Conservation (phyloP, 1,284 basidiomycete genomes). For the Caloboletus firmus region DNA sequence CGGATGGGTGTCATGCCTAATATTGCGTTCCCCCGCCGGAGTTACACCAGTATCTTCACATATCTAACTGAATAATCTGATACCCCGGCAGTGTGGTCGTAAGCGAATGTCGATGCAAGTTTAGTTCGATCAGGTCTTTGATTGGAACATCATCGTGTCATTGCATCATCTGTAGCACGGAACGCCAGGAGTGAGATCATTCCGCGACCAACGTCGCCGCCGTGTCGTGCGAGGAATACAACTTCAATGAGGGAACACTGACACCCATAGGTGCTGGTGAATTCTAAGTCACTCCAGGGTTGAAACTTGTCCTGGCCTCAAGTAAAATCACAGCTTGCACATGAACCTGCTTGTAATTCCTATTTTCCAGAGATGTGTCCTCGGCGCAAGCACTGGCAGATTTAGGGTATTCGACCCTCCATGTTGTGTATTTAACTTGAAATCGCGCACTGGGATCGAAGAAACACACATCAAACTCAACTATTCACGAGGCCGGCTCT, state of each 20-base stretch:
- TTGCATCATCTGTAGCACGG: neutral
- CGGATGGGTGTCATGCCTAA: conserved; percentile 23
- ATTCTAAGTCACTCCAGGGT: no score
- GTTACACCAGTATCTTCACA: conserved; percentile 15
- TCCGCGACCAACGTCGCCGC: no score
- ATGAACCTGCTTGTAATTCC: neutral
- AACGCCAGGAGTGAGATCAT: no score
- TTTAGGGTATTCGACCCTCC: neutral
- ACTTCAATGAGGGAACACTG: no score
- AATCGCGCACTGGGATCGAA: no score
- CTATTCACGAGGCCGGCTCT: no score
- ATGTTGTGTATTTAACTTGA: neutral
- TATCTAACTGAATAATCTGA: conserved; percentile 18
- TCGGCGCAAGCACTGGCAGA: neutral
- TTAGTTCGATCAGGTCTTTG: no score
- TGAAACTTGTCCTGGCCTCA: neutral
- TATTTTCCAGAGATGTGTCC: neutral
- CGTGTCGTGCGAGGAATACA: no score
- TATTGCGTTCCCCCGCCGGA: neutral
- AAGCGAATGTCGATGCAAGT: neutral
- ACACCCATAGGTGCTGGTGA: no score
- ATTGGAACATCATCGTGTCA: no score
- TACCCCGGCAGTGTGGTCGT: neutral
- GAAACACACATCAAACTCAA: no score
- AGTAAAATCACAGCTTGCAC: neutral